Conservation (phyloP, 73 alveolate species). For the Paramecium sexaurelia region DNA sequence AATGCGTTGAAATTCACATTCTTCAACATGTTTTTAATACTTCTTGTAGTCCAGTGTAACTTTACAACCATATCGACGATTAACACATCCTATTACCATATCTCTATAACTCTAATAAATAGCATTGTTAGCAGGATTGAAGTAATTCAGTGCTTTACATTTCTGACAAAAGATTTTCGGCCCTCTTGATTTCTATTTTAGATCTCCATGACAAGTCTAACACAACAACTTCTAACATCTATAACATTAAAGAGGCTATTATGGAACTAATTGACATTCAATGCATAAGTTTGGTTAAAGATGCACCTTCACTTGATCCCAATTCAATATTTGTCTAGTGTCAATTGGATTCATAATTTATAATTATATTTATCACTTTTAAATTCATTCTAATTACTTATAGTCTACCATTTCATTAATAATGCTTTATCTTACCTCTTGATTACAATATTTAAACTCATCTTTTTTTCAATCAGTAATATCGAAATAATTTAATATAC, state of each 20-base stretch:
- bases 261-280: slow-evolving; percentile 27
- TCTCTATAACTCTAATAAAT: slow-evolving; percentile 30
- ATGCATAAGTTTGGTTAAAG: slow-evolving; percentile 5
- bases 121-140: slow-evolving; percentile 56
- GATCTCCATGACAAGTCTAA: neutral
- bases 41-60: slow-evolving; percentile 40
- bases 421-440: neutral
- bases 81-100: slow-evolving; percentile 41
- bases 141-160: slow-evolving; percentile 38
- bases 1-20: slow-evolving; percentile 38
- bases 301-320: slow-evolving; percentile 58
- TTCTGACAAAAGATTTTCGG: slow-evolving; percentile 54
- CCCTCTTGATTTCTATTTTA: slow-evolving; percentile 35
- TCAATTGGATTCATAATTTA: slow-evolving; percentile 52
- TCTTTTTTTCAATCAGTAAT: neutral
- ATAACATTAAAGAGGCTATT: slow-evolving; percentile 36
- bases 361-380: neutral
- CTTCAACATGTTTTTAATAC: slow-evolving; percentile 48
- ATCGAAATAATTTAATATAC: no score
- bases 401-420: neutral
- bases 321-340: slow-evolving; percentile 28
- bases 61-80: slow-evolving; percentile 49
- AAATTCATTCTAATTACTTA: neutral
- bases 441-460: neutral
- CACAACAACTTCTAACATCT: slow-evolving; percentile 9